Conservation (phyloP, 192 early-diverging fungal species). For the Linnemannia schmuckeri region DNA sequence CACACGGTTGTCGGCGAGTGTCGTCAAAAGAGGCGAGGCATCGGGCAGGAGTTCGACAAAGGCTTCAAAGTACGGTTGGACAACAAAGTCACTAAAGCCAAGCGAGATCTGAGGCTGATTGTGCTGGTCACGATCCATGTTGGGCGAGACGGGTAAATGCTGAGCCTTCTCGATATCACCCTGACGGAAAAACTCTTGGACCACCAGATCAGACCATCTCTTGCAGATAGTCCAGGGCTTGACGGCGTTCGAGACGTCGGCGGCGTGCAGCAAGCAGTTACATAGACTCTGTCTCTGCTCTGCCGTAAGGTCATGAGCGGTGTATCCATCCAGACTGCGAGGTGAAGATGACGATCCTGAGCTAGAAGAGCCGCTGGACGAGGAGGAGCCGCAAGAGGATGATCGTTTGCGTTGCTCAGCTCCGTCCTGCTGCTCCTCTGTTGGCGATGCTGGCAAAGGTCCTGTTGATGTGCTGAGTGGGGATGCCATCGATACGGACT, state of each 20-base stretch:
- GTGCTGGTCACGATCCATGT: slow-evolving; percentile 86
- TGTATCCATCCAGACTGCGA: slow-evolving; percentile 14
- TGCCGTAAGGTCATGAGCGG: slow-evolving; percentile 12
- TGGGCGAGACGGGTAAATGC: slow-evolving; percentile 85
- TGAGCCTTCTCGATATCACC: slow-evolving; percentile 86
- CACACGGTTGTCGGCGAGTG: slow-evolving; percentile 68
- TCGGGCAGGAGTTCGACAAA: slow-evolving; percentile 82
- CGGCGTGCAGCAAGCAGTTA: slow-evolving; percentile 85
- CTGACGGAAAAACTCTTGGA: slow-evolving; percentile 89
- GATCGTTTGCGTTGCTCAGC: not conserved
- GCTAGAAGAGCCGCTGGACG: slow-evolving; percentile 11
- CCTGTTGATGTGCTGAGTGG: slow-evolving; percentile 17
- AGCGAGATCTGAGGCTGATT: slow-evolving; percentile 84
- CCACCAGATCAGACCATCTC: slow-evolving; percentile 91
- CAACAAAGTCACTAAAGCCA: slow-evolving; percentile 89
- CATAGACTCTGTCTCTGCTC: slow-evolving; percentile 74
- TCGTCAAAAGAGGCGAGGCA: slow-evolving; percentile 67
- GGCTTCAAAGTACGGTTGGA: slow-evolving; percentile 87
- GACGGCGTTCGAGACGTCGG: slow-evolving; percentile 91
- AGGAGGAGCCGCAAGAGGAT: slow-evolving; percentile 27
- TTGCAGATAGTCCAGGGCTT: slow-evolving; percentile 89
- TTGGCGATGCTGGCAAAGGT: not conserved
- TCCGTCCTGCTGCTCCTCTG: not conserved
- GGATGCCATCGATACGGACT: slow-evolving; percentile 18
- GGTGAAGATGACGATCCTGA: slow-evolving; percentile 25